Evolutionary conservation across 192 early-diverging fungal genomes (phyloP), one percentile per base, ranked within the genome.

Genomic region (Funneliformis geosporum): DNA sequence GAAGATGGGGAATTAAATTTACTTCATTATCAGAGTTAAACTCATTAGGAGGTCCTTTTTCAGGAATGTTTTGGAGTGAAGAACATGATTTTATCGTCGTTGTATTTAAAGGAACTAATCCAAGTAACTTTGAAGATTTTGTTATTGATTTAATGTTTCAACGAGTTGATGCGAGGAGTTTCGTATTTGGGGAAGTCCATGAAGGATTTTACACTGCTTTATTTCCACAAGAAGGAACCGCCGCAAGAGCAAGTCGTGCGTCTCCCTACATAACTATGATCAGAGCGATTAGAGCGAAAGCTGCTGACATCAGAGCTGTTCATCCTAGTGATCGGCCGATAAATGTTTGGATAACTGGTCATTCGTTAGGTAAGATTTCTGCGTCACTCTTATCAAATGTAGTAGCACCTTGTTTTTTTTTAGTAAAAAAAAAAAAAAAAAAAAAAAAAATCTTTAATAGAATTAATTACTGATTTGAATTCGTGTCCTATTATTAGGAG

Each of bases 321-420:
- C 62, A 27, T 38, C 60, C 39, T 25, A 39, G 8, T 64, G 43
- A 27, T 43, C 69, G 7, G 47, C 74, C 82, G 11, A 75, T 88
- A 14, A 86, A 88, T 39, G 78, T 89, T 10, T 89, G 88, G 88
- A 65, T 89, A 10, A 85, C 88, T 9, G 88, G 88, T 18, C 88
- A 89, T 70, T 89, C 88, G 5, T 79, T 89, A 16, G 88, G 88
- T 40, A 55, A 55, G 5, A 21, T 55, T 55, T 55, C 5, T 44
- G 1, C 5, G 1, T 44, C 9, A 9, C 9, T 44, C 9, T 44
- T 44, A 9, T 44, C 9, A 10, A 44, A 9, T 10, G 43, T 21
- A 5, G 16, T 21, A 21, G 7, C 16, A 55, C 7, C 7, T 3
- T 12, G 21, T 1, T 55, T 1, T 55, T 18, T 5, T 55, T 14